Base-by-base conservation (phyloP, 805 yeast genomes). In the Yarrowia hollandica region DNA sequence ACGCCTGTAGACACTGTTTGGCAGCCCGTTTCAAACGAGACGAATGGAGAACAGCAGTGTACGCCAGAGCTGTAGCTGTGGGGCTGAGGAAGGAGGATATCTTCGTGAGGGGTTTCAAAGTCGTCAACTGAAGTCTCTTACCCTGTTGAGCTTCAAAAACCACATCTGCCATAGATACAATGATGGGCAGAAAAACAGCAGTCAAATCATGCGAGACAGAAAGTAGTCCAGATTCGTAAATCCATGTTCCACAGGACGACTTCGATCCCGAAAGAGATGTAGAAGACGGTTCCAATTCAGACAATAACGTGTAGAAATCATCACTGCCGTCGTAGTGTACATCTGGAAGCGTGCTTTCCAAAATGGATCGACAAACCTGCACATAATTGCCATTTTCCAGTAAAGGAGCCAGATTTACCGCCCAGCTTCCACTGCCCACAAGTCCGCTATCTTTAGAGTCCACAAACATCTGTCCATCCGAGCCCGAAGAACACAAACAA, bases 1-100 rank as follows among this genome's bases (percentile, higher is more conserved):
- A 48, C 12, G 55, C 55, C 19, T 31, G 55, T 7, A 48, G 55
- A 48, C 55, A 48, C 39, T 22, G 30, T 10, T 48, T 48, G 22
- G 55, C 55, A 10, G 55, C 55, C 16, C 55, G n/a, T 11, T 23
- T 48, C 12, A 48, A 22, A 4, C 34, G n/a, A 1, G 55, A 6
- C 2, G 30, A 22, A 22, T 14, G 15, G n/a, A 21, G 22, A 6
- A 48, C 22, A 5, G 55, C 55, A 1, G 39, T 21, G 19, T 26
- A 14, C 2, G 30, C 55, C 2, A 48, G 23, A 6, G 22, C 23
- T 0, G 55, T 15, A 3, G 55, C 19, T 11, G 55, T 22, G 7
- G 55, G 55, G 4, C 30, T 11, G 2, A 31, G 15, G 9, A 31
- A 44, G 10, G 12, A 11, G 6, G 15, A 16, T 0, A 22, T 5